Evolutionary conservation across 2,329 filamentous ascomycete species (phyloP).

Genomic region (Hypoxylon sp.): DNA sequence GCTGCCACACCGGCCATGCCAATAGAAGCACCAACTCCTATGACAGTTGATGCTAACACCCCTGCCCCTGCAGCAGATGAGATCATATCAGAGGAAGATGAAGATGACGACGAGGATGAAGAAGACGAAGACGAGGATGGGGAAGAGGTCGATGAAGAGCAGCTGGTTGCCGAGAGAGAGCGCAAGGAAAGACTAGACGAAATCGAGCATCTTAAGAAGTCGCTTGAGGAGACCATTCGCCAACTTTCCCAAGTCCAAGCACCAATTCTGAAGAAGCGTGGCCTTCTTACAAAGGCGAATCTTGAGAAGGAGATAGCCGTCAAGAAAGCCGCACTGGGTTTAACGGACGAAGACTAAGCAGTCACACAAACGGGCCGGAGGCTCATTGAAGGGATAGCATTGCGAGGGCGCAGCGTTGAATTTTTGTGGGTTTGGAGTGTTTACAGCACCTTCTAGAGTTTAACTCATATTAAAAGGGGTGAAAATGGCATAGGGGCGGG

Average conservation of each 20-base stretch:
- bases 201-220: conserved; percentile 60
- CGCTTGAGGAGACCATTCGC: conserved; percentile 57
- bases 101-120: conserved; percentile 62
- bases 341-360: conserved; percentile 53
- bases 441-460: neutral
- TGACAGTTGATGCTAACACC: conserved; percentile 61
- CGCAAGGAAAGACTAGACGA: conserved; percentile 65
- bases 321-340: conserved; percentile 54
- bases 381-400: neutral
- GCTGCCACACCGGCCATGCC: conserved; percentile 61
- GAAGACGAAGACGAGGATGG: conserved; percentile 64
- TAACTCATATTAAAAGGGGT: conserved; percentile 15
- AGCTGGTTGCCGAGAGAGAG: conserved; percentile 67
- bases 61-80: conserved; percentile 62
- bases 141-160: conserved; percentile 69
- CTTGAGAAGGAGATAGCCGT: conserved; percentile 59
- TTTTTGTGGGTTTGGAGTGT: neutral
- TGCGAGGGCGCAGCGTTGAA: neutral
- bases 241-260: conserved; percentile 63
- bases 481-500: conserved; percentile 5
- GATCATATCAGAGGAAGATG: conserved; percentile 62
- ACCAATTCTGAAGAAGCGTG: conserved; percentile 65
- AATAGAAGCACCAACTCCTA: conserved; percentile 63
- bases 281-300: conserved; percentile 65
- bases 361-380: too few species aligned